A percentile compares a stretch with the other conserved stretches of the same genome.
Conservation (phyloP, 495 filamentous ascomycete genomes). For the Articulospora tetracladia region DNA sequence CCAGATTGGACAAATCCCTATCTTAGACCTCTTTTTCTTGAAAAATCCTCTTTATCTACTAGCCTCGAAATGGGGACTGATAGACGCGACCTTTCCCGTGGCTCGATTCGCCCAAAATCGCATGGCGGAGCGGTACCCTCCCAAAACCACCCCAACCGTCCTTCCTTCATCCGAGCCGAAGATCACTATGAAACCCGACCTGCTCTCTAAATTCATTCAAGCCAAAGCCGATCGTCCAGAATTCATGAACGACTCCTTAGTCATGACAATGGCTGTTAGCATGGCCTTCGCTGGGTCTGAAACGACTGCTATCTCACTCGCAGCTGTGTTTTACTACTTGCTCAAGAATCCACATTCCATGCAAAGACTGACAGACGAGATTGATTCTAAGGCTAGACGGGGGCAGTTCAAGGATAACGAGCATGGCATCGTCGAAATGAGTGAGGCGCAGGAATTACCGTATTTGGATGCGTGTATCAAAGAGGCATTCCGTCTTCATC, state of each 20-base stretch:
- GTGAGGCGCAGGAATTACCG: constrained; percentile 49
- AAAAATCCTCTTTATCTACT: constrained; percentile 57
- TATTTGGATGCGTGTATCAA: constrained; percentile 34
- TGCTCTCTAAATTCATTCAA: constrained; percentile 57
- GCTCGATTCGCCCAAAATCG: constrained; percentile 55
- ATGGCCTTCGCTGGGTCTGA: constrained; percentile 65
- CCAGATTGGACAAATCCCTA: constrained; percentile 58
- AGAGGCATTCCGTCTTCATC: constrained; percentile 33
- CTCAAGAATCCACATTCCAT: constrained; percentile 48
- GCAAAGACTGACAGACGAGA: constrained; percentile 41
- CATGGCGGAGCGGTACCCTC: constrained; percentile 48
- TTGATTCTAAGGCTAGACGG: constrained; percentile 45
- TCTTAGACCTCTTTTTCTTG: constrained; percentile 55
- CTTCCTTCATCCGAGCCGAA: constrained; percentile 30
- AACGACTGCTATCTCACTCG: constrained; percentile 60
- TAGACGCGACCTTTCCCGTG: constrained; percentile 57
- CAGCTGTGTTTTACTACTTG: constrained; percentile 62
- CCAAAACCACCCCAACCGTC: constrained; percentile 22
- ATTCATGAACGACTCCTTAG: constrained; percentile 61
- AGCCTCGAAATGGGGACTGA: constrained; percentile 42
- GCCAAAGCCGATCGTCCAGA: constrained; percentile 54
- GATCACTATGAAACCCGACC: constrained; percentile 40
- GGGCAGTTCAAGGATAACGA: constrained; percentile 48
- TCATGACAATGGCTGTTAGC: constrained; percentile 60
- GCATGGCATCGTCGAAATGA: constrained; percentile 54